Base-by-base conservation (phyloP, 176 grass and related monocot species). In the Olyra latifolia region DNA sequence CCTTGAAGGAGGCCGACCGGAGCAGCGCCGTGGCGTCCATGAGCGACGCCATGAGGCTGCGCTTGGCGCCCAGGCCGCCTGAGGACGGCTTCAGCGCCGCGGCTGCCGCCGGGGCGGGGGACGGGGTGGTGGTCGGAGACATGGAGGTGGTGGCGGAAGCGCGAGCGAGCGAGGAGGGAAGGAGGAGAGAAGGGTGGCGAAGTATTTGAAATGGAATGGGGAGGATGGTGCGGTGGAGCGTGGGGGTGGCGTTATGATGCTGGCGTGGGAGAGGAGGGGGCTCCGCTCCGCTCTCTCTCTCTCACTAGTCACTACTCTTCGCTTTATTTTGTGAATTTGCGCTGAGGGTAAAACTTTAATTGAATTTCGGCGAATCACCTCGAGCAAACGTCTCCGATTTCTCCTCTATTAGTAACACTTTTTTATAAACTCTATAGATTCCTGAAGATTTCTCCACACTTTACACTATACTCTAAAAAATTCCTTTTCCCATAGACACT, bases 1-100 rank as follows among this genome's bases (percentile, higher is more conserved):
- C 95, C 82, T 91, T 91, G 90, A 91, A 95, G 78, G 95, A 98
- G n/a, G 81, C 8, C 27, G 90, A 78, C 0, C 92, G 90, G 53
- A 86, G 74, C 49, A 95, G 78, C 16, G 88, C 80, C 4, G 90
- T 88, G 52, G 88, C 91, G 39, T 94, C 95, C 85, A 94, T 92
- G 27, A 98, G 92, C 48, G 95, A 95, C 0, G 82, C 76, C 85
- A 95, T 88, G 28, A 98, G 88, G 87, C 87, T 74, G 53, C 95
- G 85, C 75, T 95, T 98, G 74, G 89, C 87, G 58, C 80, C 35
- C 20, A 58, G 28, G 56, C 46, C 40, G 17, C 30, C 43, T 1
- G 79, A n/a, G 7, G 41, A 17, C 24, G 81, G 35, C 20, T 76
- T 65, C 50, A 45, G 23, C 4, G 58, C 55, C 30, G 32, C 17